Evolutionary conservation across 306 rosid species (phyloP).

Genomic region (Begonia masoniana): DNA sequence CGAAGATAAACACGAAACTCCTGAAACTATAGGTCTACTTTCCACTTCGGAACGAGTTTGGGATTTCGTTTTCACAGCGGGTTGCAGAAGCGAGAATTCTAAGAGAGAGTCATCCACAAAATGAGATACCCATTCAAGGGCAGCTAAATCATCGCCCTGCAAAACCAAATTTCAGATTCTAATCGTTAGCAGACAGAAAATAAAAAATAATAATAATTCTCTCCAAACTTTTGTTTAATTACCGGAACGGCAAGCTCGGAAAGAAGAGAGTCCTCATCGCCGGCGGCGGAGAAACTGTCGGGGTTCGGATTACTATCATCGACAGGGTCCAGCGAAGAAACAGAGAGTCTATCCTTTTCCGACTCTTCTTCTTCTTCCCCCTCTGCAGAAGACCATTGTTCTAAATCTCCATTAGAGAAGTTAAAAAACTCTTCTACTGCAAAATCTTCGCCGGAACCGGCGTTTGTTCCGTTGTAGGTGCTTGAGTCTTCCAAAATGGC

Average conservation of each 20-base stretch:
- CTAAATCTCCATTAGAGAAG: constrained; percentile 49
- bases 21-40: constrained; percentile 9
- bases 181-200: background rate
- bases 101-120: constrained; percentile 71
- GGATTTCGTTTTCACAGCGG: constrained; percentile 17
- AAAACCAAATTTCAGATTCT: constrained; percentile 1
- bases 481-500: constrained; percentile 26
- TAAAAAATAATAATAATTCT: background rate
- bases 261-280: constrained; percentile 33
- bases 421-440: constrained; percentile 67
- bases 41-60: constrained; percentile 30
- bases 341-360: constrained; percentile 26
- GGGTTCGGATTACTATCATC: constrained; percentile 40
- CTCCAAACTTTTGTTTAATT: background rate
- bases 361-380: constrained; percentile 14
- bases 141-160: constrained; percentile 76
- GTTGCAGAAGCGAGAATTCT: constrained; percentile 34
- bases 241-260: constrained; percentile 70
- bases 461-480: constrained; percentile 19
- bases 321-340: constrained; percentile 25
- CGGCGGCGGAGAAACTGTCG: constrained; percentile 16
- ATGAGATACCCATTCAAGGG: constrained; percentile 84
- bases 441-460: constrained; percentile 53
- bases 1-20: constrained; percentile 23
- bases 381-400: constrained; percentile 25